Percentiles rank a stretch among this genome's conserved stretches.
These are phyloP conservation scores for Plasmodium inui DNA, from an alignment of 169 alveolate genomes.

Conservation along the genomic window DNA sequence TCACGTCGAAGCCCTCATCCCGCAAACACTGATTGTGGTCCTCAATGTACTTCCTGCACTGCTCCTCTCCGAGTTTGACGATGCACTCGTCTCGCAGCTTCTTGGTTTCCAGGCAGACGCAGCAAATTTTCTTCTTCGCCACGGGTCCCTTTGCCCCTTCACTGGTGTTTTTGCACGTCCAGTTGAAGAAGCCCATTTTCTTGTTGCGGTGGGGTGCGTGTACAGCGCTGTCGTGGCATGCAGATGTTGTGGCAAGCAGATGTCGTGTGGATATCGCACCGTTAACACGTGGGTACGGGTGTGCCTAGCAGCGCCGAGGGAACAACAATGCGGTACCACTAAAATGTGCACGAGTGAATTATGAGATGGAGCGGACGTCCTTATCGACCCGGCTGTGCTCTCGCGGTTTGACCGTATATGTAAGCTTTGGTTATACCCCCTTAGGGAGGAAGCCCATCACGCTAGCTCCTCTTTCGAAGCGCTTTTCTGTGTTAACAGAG, in stretches of 20 bases:
- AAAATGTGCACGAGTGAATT: neutral
- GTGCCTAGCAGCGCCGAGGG: neutral
- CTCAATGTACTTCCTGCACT: slow-evolving; percentile 79
- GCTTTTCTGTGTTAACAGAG: neutral
- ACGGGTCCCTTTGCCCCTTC: slow-evolving; percentile 31
- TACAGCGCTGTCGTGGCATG: no score
- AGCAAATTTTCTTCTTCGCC: slow-evolving; percentile 77
- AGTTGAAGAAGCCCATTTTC: slow-evolving; percentile 37
- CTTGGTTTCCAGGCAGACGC: slow-evolving; percentile 86
- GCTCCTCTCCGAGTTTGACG: slow-evolving; percentile 78
- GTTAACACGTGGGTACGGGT: neutral
- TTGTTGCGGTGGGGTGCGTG: neutral
- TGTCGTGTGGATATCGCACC: no score
- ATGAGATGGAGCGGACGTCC: neutral
- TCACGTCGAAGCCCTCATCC: slow-evolving; percentile 82
- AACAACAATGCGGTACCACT: neutral
- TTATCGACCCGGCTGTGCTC: neutral
- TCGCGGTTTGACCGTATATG: neutral
- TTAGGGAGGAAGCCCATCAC: neutral
- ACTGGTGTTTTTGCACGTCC: slow-evolving; percentile 16
- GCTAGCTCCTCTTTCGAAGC: neutral
- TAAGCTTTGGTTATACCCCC: neutral
- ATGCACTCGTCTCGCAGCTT: slow-evolving; percentile 84
- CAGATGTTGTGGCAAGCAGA: no score
- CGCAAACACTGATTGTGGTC: slow-evolving; percentile 83